These are phyloP conservation scores for Kalaharituber pfeilii DNA, from an alignment of 2,329 filamentous ascomycete genomes.

Conservation along the genomic window DNA sequence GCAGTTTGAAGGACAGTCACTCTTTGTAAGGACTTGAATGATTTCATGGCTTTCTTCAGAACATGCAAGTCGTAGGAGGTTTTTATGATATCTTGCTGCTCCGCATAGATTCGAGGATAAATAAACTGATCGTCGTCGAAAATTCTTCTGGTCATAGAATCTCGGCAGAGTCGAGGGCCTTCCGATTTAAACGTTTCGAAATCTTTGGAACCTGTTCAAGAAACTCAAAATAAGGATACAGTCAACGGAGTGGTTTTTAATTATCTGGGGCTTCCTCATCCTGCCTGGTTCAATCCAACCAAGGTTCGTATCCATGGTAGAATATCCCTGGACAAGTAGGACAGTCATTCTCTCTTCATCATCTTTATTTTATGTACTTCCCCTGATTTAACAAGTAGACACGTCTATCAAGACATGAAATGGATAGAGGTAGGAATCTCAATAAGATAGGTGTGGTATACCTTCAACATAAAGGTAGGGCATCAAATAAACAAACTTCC, in stretches of 20 bases:
- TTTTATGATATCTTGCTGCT: conserved; percentile 36
- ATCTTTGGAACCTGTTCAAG: conserved; percentile 22
- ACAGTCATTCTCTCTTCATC: too few relatives aligned
- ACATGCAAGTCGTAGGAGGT: conserved; percentile 35
- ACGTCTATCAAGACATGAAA: too few relatives aligned
- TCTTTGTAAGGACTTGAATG: conserved; percentile 44
- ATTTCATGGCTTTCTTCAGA: conserved; percentile 37
- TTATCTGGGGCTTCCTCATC: too few relatives aligned
- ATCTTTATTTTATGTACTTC: too few relatives aligned
- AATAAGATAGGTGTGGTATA: conserved; percentile 21
- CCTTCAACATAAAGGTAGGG: conserved; percentile 41
- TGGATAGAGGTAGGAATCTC: conserved; percentile 24
- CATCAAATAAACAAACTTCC: conserved; percentile 44
- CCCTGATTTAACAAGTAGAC: too few relatives aligned
- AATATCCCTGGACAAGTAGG: too few relatives aligned
- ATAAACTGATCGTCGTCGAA: conserved; percentile 22
- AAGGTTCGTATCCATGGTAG: too few relatives aligned
- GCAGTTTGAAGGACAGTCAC: conserved; percentile 46
- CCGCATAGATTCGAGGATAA: conserved; percentile 26
- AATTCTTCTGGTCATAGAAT: conserved; percentile 40
- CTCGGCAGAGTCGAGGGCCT: conserved; percentile 18
- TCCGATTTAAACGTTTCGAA: conserved; percentile 18
- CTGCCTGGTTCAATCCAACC: too few relatives aligned
- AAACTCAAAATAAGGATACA: background rate
- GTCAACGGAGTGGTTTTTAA: too few relatives aligned